Evolutionary conservation across 495 filamentous ascomycete species (phyloP), one percentile per base, ranked within the genome.

Genomic region (Terfezia claveryi): DNA sequence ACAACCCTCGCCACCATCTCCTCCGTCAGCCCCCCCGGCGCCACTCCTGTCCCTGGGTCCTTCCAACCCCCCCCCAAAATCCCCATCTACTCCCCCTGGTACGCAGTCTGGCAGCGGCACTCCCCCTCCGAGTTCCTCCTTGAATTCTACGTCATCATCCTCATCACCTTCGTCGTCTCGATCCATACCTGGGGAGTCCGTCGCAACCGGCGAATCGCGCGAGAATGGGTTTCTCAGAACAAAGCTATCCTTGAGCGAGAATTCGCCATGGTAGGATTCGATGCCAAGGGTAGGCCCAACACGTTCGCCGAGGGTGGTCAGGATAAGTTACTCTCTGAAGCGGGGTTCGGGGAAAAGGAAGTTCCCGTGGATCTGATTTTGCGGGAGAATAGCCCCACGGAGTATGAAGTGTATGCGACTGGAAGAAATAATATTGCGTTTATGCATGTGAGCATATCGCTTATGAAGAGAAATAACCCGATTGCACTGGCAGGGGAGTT

Each of bases 391-490:
- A 79, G 81, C 44, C 73, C 84, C 52, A 79, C 82, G 58, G 85
- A 94, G 67, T 98, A 80, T 68, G 69, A 77, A 53, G 80, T 85
- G 7, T 98, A 96, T 65, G 89, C 87, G n/a, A 88, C 85, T 51
- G 91, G 91, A 23, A 77, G 91, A 54, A 83, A 87, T 69, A 98
- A 96, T 62, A 76, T 94, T 55, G 88, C 91, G 14, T 95, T 88
- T 66, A 68, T 89, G 60, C 86, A 96, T 61, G 70, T 93, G 58
- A 80, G 82, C 64, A 68, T 98, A 61, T 82, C 78, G 51, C 74
- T 98, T 51, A 71, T 78, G 60, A 94, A 91, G 76, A 80, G 89
- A 54, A 92, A 85, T 71, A 96, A 94, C 72, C 92, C 91, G 0
- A 61, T 91, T 51, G 76, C 74, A 52, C 77, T 80, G 65, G 61